phyloP scores from a whole-genome alignment of 805 yeast genomes.

The Kuraishia capsulata region DNA sequence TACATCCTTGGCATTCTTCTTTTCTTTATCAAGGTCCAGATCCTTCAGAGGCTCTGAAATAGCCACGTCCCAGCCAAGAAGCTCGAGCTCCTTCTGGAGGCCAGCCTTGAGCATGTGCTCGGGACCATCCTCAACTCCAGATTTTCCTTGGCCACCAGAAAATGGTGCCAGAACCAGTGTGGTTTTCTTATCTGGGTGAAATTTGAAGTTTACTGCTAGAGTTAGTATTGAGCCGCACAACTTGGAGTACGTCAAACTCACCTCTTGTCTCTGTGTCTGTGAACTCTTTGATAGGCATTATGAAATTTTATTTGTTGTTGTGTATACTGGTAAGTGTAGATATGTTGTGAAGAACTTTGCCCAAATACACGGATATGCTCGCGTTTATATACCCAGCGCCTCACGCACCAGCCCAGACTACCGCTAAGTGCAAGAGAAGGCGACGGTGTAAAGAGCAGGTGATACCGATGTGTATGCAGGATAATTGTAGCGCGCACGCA shows the following conservation, averaged over 20 bases:
- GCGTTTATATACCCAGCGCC: no score
- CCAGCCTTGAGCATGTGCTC: constrained; percentile 68
- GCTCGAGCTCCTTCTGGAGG: constrained; percentile 47
- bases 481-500: no score
- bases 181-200: constrained; percentile 42
- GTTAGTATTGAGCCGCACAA: not conserved
- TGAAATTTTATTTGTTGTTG: no score
- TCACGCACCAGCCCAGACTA: no score
- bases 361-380: no score
- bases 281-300: not conserved
- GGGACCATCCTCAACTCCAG: constrained; percentile 96
- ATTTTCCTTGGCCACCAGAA: constrained; percentile 90
- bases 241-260: not conserved
- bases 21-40: constrained; percentile 32
- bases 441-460: no score
- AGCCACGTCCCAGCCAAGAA: constrained; percentile 63
- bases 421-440: no score
- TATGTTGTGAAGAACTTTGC: no score
- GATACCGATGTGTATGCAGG: no score
- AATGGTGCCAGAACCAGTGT: constrained; percentile 87
- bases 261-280: not conserved
- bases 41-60: constrained; percentile 46
- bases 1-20: constrained; percentile 38
- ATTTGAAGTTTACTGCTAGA: constrained; percentile 33
- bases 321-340: no score